These are phyloP conservation scores for Gossypium stocksii DNA, from an alignment of 345 rosid species.

Conservation along the genomic window DNA sequence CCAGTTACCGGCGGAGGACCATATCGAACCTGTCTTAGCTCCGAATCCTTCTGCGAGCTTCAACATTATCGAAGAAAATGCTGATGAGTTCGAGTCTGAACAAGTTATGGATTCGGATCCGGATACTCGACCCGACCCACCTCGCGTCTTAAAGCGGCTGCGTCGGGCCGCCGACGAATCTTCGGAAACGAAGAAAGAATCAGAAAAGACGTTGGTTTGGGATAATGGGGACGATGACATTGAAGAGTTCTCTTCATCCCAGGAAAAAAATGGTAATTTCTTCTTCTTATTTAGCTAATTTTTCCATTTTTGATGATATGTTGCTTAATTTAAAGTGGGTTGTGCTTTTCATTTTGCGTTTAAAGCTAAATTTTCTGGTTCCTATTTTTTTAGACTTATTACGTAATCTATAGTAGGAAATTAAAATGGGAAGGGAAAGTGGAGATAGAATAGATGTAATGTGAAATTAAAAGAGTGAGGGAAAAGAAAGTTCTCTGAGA, in stretches of 20 bases:
- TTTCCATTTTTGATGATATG: neutral
- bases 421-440: neutral
- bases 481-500: neutral
- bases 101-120: conserved; percentile 45
- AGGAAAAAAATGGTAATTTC: conserved; percentile 45
- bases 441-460: neutral
- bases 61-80: conserved; percentile 15
- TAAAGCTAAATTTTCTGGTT: conserved; percentile 6
- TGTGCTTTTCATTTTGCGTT: neutral
- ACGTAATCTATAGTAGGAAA: neutral
- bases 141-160: conserved; percentile 56
- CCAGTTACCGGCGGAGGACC: neutral
- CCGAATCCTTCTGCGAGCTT: conserved; percentile 17
- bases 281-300: neutral
- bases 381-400: neutral
- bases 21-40: neutral
- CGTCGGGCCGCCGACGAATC: conserved; percentile 37
- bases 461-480: neutral
- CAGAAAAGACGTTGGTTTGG: conserved; percentile 13
- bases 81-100: conserved; percentile 17
- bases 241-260: conserved; percentile 77
- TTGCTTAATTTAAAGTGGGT: neutral
- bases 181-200: conserved; percentile 15
- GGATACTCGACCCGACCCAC: conserved; percentile 31
- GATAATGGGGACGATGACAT: conserved; percentile 61